Base-by-base conservation (phyloP, 148 eudicot species). In the Oxyria digyna region DNA sequence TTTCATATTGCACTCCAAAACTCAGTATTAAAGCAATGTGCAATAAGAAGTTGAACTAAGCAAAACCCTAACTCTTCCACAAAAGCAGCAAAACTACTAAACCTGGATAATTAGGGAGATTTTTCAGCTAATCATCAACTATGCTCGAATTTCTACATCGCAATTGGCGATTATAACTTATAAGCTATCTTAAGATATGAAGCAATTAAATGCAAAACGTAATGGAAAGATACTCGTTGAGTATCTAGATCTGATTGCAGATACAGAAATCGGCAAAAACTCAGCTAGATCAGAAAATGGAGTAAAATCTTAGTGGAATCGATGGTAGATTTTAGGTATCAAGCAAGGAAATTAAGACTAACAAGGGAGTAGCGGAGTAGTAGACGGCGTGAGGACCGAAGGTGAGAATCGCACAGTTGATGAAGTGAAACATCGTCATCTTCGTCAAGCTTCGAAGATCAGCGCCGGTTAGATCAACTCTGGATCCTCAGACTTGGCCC, bases 361-460 rank as follows among this genome's bases (percentile, higher is more conserved):
- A 93, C 98, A 93, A 46, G 24, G 98, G 98, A 46, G 98, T 93
- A 42, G 98, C 98, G 11, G 98, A 87, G 80, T 87, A 93, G 78
- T 93, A 93, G 63, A 93, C 92, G 73, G 89, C 92, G 80, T 93
- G 98, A 72, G 98, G 98, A 62, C 98, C 98, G 69, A 93, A 93
- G 1, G 98, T 89, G 29, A 93, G 75, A 50, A 93, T 93, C 12
- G 98, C 98, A 72, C 98, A 93, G 71, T 93, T 93, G 82, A 93
- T 79, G 87, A 93, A 93, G 83, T 93, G 98, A 62, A 93, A 93
- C 76, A 93, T 69, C 80, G 98, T 89, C 98, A 93, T 93, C 18
- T 52, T 76, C 52, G 54, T 70, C 75, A 67, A 17, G 35, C 45
- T 52, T 62, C 65, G 37, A 13, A 55, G 24, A 31, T 21, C 49